Evolutionary conservation across 257 asterid genomes (phyloP).

Genomic region (Galeopsis tetrahit): DNA sequence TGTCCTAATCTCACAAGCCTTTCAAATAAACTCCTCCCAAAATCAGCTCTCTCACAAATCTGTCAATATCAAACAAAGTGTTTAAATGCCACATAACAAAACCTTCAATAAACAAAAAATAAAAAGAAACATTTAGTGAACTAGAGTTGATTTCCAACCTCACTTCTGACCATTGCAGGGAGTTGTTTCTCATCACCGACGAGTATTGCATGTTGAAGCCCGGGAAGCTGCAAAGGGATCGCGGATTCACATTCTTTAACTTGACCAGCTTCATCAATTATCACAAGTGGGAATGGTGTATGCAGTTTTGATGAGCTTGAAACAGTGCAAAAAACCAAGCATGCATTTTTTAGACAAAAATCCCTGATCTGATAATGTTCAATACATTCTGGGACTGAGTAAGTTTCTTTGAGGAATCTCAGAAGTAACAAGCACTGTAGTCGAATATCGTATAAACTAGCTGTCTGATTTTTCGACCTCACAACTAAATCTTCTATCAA

Average conservation of each 20-base stretch:
- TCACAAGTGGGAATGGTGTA: constrained; percentile 48
- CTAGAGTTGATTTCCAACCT: constrained; percentile 40
- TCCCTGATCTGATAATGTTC: constrained; percentile 24
- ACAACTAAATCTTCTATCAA: too few species aligned
- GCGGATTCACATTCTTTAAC: constrained; percentile 80
- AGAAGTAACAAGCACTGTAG: constrained; percentile 43
- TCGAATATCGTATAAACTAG: constrained; percentile 11
- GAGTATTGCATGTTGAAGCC: constrained; percentile 68
- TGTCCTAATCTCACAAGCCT: constrained; percentile 59
- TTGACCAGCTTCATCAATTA: constrained; percentile 90
- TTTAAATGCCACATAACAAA: not conserved
- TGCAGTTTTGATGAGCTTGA: constrained; percentile 64
- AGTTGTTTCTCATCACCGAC: constrained; percentile 80
- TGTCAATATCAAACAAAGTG: constrained; percentile 30
- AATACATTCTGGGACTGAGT: constrained; percentile 32
- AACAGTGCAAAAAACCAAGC: constrained; percentile 68
- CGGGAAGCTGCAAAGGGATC: constrained; percentile 72
- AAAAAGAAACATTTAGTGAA: not conserved
- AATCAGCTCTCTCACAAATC: constrained; percentile 58
- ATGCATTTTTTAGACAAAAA: constrained; percentile 48
- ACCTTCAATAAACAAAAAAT: not conserved
- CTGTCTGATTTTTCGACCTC: not conserved
- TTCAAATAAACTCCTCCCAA: constrained; percentile 83
- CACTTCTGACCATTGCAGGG: constrained; percentile 79
- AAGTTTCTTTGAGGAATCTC: constrained; percentile 30